Base-by-base conservation (phyloP, 129 eudicot genomes). In the Ambrosia artemisiifolia region DNA sequence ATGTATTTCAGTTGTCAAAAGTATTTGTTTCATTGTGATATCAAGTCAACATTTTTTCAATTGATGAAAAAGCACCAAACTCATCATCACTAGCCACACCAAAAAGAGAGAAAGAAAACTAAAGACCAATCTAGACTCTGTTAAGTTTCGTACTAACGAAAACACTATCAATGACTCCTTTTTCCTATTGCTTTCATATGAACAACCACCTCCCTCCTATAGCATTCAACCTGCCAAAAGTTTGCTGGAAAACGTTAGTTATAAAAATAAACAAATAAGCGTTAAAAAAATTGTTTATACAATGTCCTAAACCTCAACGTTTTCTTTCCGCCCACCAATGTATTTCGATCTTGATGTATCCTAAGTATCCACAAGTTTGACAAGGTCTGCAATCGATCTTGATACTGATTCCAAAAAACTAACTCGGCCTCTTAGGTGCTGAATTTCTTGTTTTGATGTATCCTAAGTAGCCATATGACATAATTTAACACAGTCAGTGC, bases 151-250 rank as follows among this genome's bases (percentile, higher is more conserved):
- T 11, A 24, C 17, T 24, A 54, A 55, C 40, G 18, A 59, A 57
- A 33, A 65, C 77, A 83, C 86, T 33, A 86, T 1, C 38, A 78
- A 36, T 77, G 85, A 20, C 87, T 70, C 73, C 90, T 81, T 74
- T 80, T 87, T 48, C 90, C 95, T 11, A 92, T 54, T 33, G 88
- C 82, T 34, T 64, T 81, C 57, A 72, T 35, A 67, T 77, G 2
- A 12, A 19, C 43, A 92, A 13, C 91, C 67, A 8, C 64, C 16
- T 32, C 86, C 95, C 50, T 89, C 90, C 44, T 67, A 69, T 87
- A 92, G 48, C 83, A 83, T 69, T 92, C 96, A 67, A 86, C 73
- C 97, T 92, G 88, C 71, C 77, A 67, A 73, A 62, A 61, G 19
- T 14, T 49, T 20, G 2, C 10, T 3, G 2, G 7, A 72, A 59